These are phyloP conservation scores for Diaporthe destruens DNA, from an alignment of 2,329 filamentous ascomycete genomes.

Conservation along the genomic window DNA sequence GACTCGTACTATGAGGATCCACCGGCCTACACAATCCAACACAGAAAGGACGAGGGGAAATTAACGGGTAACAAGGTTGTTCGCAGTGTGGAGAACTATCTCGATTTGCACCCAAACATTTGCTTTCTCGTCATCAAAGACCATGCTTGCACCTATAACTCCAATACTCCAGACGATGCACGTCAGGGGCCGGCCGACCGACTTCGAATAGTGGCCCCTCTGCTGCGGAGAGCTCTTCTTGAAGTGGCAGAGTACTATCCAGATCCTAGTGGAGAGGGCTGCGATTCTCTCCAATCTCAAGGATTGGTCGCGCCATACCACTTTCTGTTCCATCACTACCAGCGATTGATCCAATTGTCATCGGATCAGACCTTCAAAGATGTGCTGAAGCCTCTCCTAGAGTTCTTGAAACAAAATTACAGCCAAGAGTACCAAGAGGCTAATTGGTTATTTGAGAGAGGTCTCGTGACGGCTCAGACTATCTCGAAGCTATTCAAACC, in stretches of 20 bases:
- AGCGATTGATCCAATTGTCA: not conserved
- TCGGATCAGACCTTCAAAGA: rapidly evolving
- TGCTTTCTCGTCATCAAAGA: not conserved
- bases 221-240: not conserved
- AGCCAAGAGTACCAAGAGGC: not conserved
- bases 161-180: too few relatives aligned
- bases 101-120: not conserved
- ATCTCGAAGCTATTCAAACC: not conserved
- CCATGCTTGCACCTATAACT: rapidly evolving
- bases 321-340: conserved; percentile 1
- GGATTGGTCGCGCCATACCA: not conserved
- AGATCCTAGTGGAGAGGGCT: too few relatives aligned
- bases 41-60: not conserved
- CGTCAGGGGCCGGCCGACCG: too few relatives aligned
- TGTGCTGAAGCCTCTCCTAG: not conserved
- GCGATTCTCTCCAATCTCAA: too few relatives aligned
- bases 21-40: not conserved
- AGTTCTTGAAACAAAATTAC: not conserved
- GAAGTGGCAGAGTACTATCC: not conserved
- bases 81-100: not conserved
- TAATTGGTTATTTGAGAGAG: not conserved
- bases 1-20: not conserved
- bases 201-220: not conserved
- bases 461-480: rapidly evolving
- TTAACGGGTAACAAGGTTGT: not conserved